These are phyloP conservation scores for Senecio squalidus DNA, from an alignment of 140 eudicot genomes.

Conservation along the genomic window DNA sequence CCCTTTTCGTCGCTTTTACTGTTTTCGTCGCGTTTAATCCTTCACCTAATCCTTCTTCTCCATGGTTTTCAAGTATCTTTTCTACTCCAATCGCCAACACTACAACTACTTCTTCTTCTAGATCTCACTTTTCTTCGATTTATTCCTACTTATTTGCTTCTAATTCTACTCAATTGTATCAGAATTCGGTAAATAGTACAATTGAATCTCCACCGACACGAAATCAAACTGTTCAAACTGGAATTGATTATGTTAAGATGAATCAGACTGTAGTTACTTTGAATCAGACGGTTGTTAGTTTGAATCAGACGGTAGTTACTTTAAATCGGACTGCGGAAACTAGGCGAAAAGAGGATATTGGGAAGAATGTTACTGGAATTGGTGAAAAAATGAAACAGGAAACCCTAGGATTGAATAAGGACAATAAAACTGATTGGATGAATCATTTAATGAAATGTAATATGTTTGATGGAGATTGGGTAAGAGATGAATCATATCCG, in stretches of 20 bases:
- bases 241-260: no score
- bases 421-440: conserved; percentile 35
- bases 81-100: conserved; percentile 10
- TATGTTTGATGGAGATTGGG: conserved; percentile 84
- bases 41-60: conserved; percentile 56
- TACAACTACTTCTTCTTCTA: conserved; percentile 19
- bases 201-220: no score
- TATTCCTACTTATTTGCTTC: conserved; percentile 38
- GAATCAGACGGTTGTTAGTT: no score
- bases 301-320: no score
- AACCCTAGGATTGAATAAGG: conserved; percentile 23
- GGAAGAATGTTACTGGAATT: neutral
- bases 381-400: neutral
- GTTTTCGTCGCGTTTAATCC: conserved; percentile 65
- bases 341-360: conserved; percentile 6
- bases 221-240: no score
- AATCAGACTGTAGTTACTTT: no score
- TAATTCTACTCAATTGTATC: conserved; percentile 25
- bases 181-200: conserved; percentile 8
- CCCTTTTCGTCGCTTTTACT: conserved; percentile 48
- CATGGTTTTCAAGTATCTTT: conserved; percentile 61
- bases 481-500: conserved; percentile 78
- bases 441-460: conserved; percentile 53
- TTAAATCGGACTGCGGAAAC: no score
- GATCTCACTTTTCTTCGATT: conserved; percentile 65